phyloP scores from a whole-genome alignment of 2,329 filamentous ascomycete genomes.

The Cercospora sp. region DNA sequence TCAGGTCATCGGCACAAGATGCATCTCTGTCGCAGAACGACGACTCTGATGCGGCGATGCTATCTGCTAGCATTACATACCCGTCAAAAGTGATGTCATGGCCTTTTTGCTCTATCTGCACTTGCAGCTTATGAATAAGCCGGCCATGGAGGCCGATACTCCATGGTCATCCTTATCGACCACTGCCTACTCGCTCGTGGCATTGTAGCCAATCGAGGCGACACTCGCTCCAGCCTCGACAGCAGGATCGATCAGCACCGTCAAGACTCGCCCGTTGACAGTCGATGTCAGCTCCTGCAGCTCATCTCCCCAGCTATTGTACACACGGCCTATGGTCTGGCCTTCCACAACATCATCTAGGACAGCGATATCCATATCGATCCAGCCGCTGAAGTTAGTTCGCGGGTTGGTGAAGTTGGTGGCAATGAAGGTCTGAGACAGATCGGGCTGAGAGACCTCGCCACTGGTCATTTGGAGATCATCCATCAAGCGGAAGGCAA shows the following conservation, averaged over 20 bases:
- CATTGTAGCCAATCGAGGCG: slow-evolving; percentile 42
- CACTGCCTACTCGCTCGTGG: slow-evolving; percentile 25
- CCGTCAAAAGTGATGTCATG: neutral
- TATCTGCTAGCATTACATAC: neutral
- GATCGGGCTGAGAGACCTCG: slow-evolving; percentile 6
- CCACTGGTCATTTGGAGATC: slow-evolving; percentile 31
- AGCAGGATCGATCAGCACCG: slow-evolving; percentile 39
- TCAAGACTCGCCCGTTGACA: slow-evolving; percentile 39
- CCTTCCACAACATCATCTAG: slow-evolving; percentile 41
- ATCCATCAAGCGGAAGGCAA: slow-evolving; percentile 34
- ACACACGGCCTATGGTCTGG: slow-evolving; percentile 40
- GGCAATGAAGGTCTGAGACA: slow-evolving; percentile 32
- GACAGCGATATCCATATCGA: slow-evolving; percentile 33
- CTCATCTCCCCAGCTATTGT: slow-evolving; percentile 42
- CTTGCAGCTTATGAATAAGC: neutral
- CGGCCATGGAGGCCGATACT: neutral
- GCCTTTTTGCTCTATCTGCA: neutral
- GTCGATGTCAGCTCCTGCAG: slow-evolving; percentile 40
- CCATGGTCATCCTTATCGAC: neutral
- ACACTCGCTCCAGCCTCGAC: slow-evolving; percentile 40
- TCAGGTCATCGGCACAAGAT: neutral
- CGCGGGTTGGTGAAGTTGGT: slow-evolving; percentile 38
- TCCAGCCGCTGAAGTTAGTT: slow-evolving; percentile 36
- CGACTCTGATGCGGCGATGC: neutral
- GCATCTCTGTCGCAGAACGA: neutral